Evolutionary conservation across 768 basidiomycete species (phyloP).

Genomic region (Boletus pseudopeckii): DNA sequence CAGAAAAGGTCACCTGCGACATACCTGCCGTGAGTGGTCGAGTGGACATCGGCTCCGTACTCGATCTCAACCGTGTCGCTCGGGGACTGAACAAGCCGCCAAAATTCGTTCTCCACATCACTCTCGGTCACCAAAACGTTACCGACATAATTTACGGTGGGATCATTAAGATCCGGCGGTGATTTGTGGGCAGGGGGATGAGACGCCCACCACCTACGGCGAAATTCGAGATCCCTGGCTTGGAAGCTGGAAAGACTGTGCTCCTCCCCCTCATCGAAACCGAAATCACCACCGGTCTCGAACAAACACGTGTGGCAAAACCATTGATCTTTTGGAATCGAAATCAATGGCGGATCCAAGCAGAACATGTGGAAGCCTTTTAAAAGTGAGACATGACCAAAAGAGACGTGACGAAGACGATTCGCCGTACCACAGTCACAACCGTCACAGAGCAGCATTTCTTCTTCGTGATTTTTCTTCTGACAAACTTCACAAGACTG

Average conservation of each 20-base stretch:
- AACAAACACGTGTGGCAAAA: conserved; percentile 91
- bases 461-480: conserved; percentile 81
- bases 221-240: conserved; percentile 85
- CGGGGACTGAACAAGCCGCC: conserved; percentile 89
- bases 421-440: conserved; percentile 67
- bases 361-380: conserved; percentile 96
- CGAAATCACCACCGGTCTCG: conserved; percentile 91
- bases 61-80: conserved; percentile 95
- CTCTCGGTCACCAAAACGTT: conserved; percentile 75
- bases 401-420: conserved; percentile 10
- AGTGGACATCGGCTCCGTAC: conserved; percentile 99
- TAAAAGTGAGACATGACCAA: conserved; percentile 15
- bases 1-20: conserved; percentile 20
- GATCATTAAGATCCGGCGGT: conserved; percentile 41
- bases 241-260: conserved; percentile 91
- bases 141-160: conserved; percentile 53
- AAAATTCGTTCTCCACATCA: conserved; percentile 94
- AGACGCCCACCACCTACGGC: conserved; percentile 80
- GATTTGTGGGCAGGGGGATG: conserved; percentile 53
- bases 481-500: conserved; percentile 93
- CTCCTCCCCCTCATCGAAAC: conserved; percentile 97
- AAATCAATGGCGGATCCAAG: conserved; percentile 82
- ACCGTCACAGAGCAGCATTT: conserved; percentile 90
- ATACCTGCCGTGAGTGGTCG: conserved; percentile 95
- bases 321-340: conserved; percentile 93